Percentiles rank a stretch among this genome's conserved stretches.
Evolutionary conservation across 2,329 filamentous ascomycete species (phyloP).

Genomic region (Pseudogymnoascus pannorum): DNA sequence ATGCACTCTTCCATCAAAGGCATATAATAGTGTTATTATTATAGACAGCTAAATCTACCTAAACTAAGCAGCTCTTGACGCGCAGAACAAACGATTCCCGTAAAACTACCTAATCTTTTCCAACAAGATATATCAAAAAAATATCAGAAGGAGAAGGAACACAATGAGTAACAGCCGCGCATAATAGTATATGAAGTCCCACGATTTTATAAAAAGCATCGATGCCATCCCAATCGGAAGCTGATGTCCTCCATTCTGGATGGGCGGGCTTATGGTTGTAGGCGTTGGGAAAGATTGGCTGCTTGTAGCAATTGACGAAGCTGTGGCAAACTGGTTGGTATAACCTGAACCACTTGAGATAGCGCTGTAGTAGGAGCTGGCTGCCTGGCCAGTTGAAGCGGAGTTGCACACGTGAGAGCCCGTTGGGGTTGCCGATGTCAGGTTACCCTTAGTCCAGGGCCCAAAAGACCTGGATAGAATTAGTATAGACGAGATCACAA

Average conservation of each 20-base stretch:
- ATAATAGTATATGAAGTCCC: not conserved
- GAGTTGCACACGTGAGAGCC: not conserved
- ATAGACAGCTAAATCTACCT: not conserved
- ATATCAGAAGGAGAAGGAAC: not conserved
- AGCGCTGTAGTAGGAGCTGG: not conserved
- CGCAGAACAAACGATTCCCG: not conserved
- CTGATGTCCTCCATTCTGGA: not conserved
- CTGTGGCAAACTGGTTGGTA: not conserved
- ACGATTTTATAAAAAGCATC: not conserved
- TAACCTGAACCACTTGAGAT: not conserved
- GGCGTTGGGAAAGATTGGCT: not conserved
- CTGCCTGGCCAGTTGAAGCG: not conserved
- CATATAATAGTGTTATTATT: not conserved
- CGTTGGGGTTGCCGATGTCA: not conserved
- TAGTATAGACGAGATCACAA: not conserved
- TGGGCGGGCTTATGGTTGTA: not conserved
- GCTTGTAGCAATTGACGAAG: not conserved
- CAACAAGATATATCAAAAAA: not conserved
- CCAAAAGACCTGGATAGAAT: too few relatives aligned
- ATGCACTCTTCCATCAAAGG: not conserved
- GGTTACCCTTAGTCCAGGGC: not conserved
- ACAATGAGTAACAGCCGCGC: not conserved
- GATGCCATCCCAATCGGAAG: not conserved
- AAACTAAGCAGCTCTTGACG: not conserved
- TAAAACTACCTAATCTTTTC: not conserved